phyloP scores from a whole-genome alignment of 495 filamentous ascomycete genomes.

The Podospora anserina region DNA sequence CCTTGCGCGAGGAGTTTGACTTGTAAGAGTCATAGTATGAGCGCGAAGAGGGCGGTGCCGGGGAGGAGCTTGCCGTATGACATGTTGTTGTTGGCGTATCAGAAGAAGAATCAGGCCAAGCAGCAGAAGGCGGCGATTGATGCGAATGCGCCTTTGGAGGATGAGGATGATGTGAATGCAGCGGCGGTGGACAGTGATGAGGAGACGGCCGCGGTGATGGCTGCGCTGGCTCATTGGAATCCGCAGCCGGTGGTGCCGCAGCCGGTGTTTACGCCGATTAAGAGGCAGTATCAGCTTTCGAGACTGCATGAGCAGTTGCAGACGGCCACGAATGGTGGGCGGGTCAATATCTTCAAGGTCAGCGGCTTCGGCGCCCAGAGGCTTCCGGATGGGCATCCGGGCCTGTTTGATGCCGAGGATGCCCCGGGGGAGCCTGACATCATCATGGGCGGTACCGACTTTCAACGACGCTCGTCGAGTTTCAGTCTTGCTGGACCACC shows the following conservation, averaged over 20 bases:
- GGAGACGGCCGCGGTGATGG: conserved; percentile 86
- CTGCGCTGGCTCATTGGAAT: conserved; percentile 67
- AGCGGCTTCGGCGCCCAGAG: conserved; percentile 45
- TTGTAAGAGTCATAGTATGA: conserved; percentile 97
- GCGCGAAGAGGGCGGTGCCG: conserved; percentile 85
- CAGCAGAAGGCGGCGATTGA: conserved; percentile 94
- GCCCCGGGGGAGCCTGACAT: conserved; percentile 46
- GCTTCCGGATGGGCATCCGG: conserved; percentile 44
- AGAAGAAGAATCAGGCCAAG: conserved; percentile 98
- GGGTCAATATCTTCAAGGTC: conserved; percentile 56
- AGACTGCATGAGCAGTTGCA: conserved; percentile 87
- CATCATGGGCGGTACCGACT: conserved; percentile 28
- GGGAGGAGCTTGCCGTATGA: conserved; percentile 92
- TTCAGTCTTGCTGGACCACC: conserved; percentile 43
- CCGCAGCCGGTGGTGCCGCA: conserved; percentile 68
- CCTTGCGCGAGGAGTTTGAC: conserved; percentile 89
- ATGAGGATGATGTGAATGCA: conserved; percentile 72
- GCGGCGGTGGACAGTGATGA: conserved; percentile 87
- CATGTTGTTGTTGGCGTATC: conserved; percentile 87
- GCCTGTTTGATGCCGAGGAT: conserved; percentile 40
- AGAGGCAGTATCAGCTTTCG: conserved; percentile 72
- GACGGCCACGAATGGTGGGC: conserved; percentile 61
- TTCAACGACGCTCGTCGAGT: conserved; percentile 42
- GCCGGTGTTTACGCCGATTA: conserved; percentile 63
- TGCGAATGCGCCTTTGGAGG: conserved; percentile 85